These are phyloP conservation scores for Punctularia strigosozonata DNA, from an alignment of 768 basidiomycete genomes.

Conservation along the genomic window DNA sequence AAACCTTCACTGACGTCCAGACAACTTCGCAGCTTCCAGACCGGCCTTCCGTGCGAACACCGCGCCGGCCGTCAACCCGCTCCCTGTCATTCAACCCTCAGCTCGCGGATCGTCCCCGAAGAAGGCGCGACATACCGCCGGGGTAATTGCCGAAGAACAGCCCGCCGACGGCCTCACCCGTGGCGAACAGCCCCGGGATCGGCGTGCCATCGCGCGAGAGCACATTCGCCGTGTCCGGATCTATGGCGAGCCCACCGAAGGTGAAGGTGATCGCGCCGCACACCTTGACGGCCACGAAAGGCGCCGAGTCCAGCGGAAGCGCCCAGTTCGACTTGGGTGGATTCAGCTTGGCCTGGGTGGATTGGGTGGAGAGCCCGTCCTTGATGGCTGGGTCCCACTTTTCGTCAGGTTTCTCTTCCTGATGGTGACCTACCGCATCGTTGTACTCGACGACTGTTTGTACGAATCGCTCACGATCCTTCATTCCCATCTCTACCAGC, in stretches of 20 bases:
- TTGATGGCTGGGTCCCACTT: constrained; percentile 56
- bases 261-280: constrained; percentile 65
- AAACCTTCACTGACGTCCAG: too few species aligned
- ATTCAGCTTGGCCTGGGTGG: constrained; percentile 20
- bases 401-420: constrained; percentile 19
- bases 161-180: constrained; percentile 60
- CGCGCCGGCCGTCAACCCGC: constrained; percentile 51
- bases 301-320: constrained; percentile 34
- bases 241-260: constrained; percentile 55
- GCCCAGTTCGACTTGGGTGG: constrained; percentile 65
- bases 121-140: too few species aligned
- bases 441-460: constrained; percentile 41
- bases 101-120: too few species aligned
- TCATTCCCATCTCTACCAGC: constrained; percentile 33
- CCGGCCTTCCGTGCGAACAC: constrained; percentile 56
- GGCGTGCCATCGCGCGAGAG: constrained; percentile 18
- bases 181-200: constrained; percentile 48
- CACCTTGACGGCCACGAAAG: constrained; percentile 57
- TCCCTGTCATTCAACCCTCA: too few species aligned
- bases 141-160: constrained; percentile 59
- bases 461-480: constrained; percentile 28
- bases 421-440: constrained; percentile 28
- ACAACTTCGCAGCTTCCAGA: constrained; percentile 24
- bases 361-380: constrained; percentile 46
- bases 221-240: constrained; percentile 41